A percentile compares a stretch with the other conserved stretches of the same genome.
These are phyloP conservation scores for Fusarium subtropicale DNA, from an alignment of 2,329 filamentous ascomycete species.

Conservation along the genomic window DNA sequence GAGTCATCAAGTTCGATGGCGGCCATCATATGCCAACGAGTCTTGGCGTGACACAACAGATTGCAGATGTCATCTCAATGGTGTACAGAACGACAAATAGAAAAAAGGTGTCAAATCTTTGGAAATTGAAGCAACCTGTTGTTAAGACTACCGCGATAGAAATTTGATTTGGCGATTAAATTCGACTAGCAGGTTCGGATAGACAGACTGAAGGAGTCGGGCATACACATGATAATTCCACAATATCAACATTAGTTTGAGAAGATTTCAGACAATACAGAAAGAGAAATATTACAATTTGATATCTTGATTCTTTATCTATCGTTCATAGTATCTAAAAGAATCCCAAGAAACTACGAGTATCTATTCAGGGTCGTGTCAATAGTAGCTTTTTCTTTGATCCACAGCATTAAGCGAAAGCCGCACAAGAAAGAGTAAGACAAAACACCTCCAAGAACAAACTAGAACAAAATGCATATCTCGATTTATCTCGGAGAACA, in stretches of 20 bases:
- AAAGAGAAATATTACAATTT: not conserved
- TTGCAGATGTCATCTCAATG: slow-evolving; percentile 3
- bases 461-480: not conserved
- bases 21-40: not conserved
- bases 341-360: not conserved
- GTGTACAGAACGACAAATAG: not conserved
- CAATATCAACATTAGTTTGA: no score
- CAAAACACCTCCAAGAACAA: not conserved
- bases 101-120: not conserved
- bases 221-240: not conserved
- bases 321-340: not conserved
- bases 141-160: not conserved
- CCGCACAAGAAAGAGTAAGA: not conserved
- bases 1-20: slow-evolving; percentile 8
- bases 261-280: not conserved
- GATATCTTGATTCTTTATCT: not conserved
- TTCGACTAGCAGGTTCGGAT: not conserved
- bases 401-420: not conserved
- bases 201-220: not conserved
- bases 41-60: not conserved
- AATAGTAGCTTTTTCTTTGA: not conserved
- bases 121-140: not conserved
- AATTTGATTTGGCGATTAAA: not conserved
- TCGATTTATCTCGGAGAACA: accelerated
- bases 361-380: not conserved